These are phyloP conservation scores for Ceratocystis destructans DNA, from an alignment of 2,329 filamentous ascomycete genomes.

Conservation along the genomic window DNA sequence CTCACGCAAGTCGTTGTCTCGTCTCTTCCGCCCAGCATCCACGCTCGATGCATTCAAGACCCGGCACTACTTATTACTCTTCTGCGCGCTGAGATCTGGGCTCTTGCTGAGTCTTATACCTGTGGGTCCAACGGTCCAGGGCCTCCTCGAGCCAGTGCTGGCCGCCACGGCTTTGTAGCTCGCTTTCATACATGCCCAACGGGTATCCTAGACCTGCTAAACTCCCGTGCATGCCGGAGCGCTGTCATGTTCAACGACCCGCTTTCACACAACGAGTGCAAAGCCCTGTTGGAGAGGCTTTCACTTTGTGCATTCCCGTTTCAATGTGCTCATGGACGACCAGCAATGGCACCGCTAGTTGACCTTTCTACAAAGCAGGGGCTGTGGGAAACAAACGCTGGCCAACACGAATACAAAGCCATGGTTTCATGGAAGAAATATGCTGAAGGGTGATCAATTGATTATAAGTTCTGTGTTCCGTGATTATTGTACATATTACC, in stretches of 20 bases:
- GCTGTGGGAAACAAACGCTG: slow-evolving; percentile 1
- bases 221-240: slow-evolving; percentile 64
- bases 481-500: not conserved
- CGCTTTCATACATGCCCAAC: slow-evolving; percentile 56
- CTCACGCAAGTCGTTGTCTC: slow-evolving; percentile 33
- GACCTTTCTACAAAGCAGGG: slow-evolving; percentile 30
- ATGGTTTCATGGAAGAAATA: slow-evolving; percentile 12
- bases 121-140: not conserved
- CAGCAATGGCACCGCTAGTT: slow-evolving; percentile 50
- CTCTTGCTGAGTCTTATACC: slow-evolving; percentile 36
- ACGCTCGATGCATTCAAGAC: slow-evolving; percentile 60
- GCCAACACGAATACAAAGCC: not conserved
- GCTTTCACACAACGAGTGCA: slow-evolving; percentile 45
- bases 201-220: slow-evolving; percentile 61
- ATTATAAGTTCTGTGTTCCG: slow-evolving; percentile 1
- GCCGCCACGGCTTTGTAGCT: slow-evolving; percentile 39
- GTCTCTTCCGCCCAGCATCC: slow-evolving; percentile 55
- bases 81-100: slow-evolving; percentile 62
- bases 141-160: not conserved
- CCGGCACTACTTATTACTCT: slow-evolving; percentile 60
- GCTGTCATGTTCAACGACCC: slow-evolving; percentile 79
- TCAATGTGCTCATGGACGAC: slow-evolving; percentile 68
- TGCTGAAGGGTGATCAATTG: not conserved
- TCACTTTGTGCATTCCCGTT: slow-evolving; percentile 58
- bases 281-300: slow-evolving; percentile 42